Evolutionary conservation across 331 rosid genomes (phyloP).

Genomic region (Erythrophleum ivorense): DNA sequence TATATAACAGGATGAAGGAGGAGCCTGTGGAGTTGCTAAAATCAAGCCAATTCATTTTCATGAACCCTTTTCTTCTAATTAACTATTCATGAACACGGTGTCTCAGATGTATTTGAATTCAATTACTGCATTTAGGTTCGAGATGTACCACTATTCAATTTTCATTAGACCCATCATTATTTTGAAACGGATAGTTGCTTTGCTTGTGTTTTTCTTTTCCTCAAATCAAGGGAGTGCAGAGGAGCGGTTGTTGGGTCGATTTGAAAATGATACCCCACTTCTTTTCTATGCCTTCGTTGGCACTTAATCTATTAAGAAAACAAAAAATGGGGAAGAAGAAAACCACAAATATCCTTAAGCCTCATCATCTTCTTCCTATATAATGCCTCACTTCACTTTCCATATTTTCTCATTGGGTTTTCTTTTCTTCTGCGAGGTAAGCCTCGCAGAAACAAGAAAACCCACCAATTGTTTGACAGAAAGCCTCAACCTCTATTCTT

Average conservation of each 20-base stretch:
- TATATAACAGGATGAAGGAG: too few species aligned
- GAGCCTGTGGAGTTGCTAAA: too few species aligned
- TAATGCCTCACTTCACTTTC: conserved; percentile 43
- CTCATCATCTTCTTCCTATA: conserved; percentile 42
- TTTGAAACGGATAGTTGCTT: conserved; percentile 13
- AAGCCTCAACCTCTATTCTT: background rate
- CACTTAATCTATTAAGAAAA: background rate
- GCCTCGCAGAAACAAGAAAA: conserved; percentile 57
- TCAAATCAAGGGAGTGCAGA: background rate
- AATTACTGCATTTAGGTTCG: conserved; percentile 34
- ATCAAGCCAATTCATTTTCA: background rate
- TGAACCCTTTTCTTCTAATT: conserved; percentile 6
- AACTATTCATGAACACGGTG: conserved; percentile 16
- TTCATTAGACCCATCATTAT: background rate
- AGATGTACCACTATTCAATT: conserved; percentile 19
- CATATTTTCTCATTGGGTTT: conserved; percentile 44
- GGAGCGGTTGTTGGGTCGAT: conserved; percentile 20
- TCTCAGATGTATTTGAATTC: conserved; percentile 43
- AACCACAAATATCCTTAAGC: background rate
- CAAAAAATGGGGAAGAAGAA: background rate
- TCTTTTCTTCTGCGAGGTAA: conserved; percentile 62
- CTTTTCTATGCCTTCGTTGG: background rate
- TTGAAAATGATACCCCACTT: conserved; percentile 16
- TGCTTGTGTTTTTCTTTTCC: background rate
- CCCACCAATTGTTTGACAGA: conserved; percentile 2